Evolutionary conservation across 1,284 basidiomycete genomes (phyloP), one percentile per base, ranked within the genome.

Genomic region (Moesziomyces antarcticus): DNA sequence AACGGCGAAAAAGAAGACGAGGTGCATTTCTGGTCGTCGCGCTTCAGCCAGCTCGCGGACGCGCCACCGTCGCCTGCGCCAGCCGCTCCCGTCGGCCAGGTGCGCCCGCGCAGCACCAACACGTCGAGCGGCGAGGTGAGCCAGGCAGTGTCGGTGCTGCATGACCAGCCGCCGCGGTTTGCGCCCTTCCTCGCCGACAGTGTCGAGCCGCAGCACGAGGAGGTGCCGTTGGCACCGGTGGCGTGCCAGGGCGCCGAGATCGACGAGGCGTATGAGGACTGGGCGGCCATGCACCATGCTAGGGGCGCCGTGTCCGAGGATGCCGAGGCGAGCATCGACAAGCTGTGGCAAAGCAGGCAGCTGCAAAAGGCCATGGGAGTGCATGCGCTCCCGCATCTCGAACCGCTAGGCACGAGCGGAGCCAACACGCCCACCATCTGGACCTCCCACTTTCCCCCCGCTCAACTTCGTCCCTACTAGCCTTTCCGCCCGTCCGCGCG

Each of bases 381-480:
- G 49, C 60, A 52, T 5, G 27, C 54, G 14, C 18, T 73, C 6
- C 43, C 54, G 40, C 54, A 58, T 16, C 50, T 73, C 13, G 71
- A 69, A 18, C 44, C 53, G 3, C 46, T 70, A 3, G 50, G 25
- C 18, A 40, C 53, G 6, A 74, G 59, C 24, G 72, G 59, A 0
- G 51, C 72, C 8, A 54, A 55, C n/a, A 63, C 72, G 20, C 72
- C 72, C 3, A 66, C 62, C 5, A 45, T 70, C 37, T 69, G 67
- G 67, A 59, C 67, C 11, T 53, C 59, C 9, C 72, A 70, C 16
- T 74, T 74, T 24, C 72, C 72, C 13, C 56, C 72, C 9, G 66
- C 72, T 42, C 72, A 74, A n/a, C 56, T 74, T 22, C 58, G 72
- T 24, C 72, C 72, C 20, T 74, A 74, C 50, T 74, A 58, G 37